phyloP scores from a whole-genome alignment of 2,329 filamentous ascomycete species.

The Epichloe sp. region DNA sequence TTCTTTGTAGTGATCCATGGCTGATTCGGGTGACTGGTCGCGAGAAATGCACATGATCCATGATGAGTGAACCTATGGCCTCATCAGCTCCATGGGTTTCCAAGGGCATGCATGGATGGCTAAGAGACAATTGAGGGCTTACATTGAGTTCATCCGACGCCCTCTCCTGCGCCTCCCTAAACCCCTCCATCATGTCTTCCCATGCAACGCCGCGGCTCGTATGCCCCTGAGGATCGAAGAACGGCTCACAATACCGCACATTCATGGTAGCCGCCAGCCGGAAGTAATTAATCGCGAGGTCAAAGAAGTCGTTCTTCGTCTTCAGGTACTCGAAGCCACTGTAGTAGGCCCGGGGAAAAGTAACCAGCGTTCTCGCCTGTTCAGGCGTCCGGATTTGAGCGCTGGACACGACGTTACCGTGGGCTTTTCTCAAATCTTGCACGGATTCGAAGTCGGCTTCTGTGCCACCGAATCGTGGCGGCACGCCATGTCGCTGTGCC shows the following conservation, averaged over 20 bases:
- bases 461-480: conserved; percentile 36
- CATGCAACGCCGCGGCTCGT: conserved; percentile 47
- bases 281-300: conserved; percentile 59
- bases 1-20: conserved; percentile 43
- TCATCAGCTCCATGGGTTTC: not conserved
- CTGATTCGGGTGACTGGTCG: conserved; percentile 58
- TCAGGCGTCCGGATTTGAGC: conserved; percentile 34
- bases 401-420: conserved; percentile 44
- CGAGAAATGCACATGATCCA: conserved; percentile 61
- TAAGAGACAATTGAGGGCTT: not conserved
- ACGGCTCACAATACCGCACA: conserved; percentile 59
- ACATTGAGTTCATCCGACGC: conserved; percentile 34
- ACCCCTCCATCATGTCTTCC: conserved; percentile 47
- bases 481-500: conserved; percentile 49
- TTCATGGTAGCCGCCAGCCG: conserved; percentile 45
- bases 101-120: too few relatives aligned
- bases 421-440: conserved; percentile 45
- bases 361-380: conserved; percentile 22
- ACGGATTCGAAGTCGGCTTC: conserved; percentile 18
- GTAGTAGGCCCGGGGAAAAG: conserved; percentile 63
- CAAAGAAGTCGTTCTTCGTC: conserved; percentile 55
- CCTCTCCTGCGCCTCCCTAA: conserved; percentile 41
- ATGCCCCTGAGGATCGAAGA: conserved; percentile 69
- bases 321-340: conserved; percentile 61
- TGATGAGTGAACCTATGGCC: conserved; percentile 46